Evolutionary conservation across 179 eudicot genomes (phyloP).

Genomic region (Silene vulgaris): DNA sequence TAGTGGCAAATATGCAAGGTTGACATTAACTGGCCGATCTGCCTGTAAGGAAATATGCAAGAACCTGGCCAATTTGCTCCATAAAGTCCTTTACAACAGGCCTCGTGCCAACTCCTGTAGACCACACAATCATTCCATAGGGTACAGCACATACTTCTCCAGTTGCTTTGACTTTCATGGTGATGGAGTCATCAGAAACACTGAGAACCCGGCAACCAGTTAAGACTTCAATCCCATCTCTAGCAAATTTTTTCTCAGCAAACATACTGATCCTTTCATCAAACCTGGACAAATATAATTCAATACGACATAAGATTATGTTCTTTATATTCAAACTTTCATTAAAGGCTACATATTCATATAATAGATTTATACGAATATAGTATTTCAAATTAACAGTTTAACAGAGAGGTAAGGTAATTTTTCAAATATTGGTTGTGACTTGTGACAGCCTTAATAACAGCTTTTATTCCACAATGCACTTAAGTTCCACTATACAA

Average conservation of each 20-base stretch:
- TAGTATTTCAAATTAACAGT: too few species aligned
- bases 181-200: conserved; percentile 50
- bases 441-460: too few species aligned
- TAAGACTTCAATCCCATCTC: conserved; percentile 80
- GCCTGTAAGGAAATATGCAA: not conserved
- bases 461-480: too few species aligned
- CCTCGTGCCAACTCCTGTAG: conserved; percentile 79
- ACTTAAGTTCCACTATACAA: too few species aligned
- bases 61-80: conserved; percentile 88
- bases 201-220: conserved; percentile 70
- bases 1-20: not conserved
- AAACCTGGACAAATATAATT: conserved; percentile 45
- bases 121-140: conserved; percentile 90
- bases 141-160: conserved; percentile 49
- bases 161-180: conserved; percentile 51
- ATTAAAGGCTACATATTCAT: too few species aligned
- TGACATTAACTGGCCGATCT: not conserved
- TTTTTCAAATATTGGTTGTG: too few species aligned
- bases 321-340: not conserved
- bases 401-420: too few species aligned
- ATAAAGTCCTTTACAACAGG: conserved; percentile 83
- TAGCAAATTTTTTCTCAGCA: conserved; percentile 71
- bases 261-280: conserved; percentile 83
- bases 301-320: not conserved
- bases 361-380: too few species aligned